Conservation (phyloP, 768 basidiomycete species). For the Chlorophyllum brunneum region DNA sequence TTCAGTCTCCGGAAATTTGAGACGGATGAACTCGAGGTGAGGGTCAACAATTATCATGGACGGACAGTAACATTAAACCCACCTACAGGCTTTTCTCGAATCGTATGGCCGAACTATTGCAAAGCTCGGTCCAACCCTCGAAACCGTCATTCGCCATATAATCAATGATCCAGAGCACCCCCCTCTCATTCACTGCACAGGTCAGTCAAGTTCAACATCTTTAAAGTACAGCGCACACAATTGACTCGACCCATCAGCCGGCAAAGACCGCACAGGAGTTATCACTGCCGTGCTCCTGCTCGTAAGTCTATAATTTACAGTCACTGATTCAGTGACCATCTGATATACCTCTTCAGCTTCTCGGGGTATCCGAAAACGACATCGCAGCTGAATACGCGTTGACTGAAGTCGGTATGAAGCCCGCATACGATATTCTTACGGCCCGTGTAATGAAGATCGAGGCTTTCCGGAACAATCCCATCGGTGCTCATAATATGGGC, state of each 20-base stretch:
- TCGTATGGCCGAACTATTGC: slow-evolving; percentile 23
- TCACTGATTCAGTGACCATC: too few species aligned
- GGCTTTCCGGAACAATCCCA: slow-evolving; percentile 29
- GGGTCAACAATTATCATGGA: background rate
- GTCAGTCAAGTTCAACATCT: slow-evolving; percentile 19
- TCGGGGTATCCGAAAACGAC: slow-evolving; percentile 34
- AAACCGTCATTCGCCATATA: slow-evolving; percentile 32
- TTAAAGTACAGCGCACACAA: background rate
- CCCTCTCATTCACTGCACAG: slow-evolving; percentile 41
- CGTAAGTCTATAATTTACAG: slow-evolving; percentile 18
- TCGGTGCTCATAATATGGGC: slow-evolving; percentile 31
- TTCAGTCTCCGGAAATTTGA: slow-evolving; percentile 1
- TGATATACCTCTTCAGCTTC: slow-evolving; percentile 25
- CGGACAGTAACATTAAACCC: background rate
- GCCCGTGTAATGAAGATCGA: slow-evolving; percentile 27
- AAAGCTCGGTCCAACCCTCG: slow-evolving; percentile 27
- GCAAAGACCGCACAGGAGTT: slow-evolving; percentile 41
- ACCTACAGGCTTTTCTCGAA: background rate
- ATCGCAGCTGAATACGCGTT: slow-evolving; percentile 39
- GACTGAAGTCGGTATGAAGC: slow-evolving; percentile 33
- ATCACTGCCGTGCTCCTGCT: slow-evolving; percentile 32
- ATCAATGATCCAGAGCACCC: slow-evolving; percentile 33
- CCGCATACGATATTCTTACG: slow-evolving; percentile 25
- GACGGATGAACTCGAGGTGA: background rate
- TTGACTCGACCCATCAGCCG: slow-evolving; percentile 23